Conservation (phyloP, 2,329 filamentous ascomycete species). For the Cladosporium sp. region DNA sequence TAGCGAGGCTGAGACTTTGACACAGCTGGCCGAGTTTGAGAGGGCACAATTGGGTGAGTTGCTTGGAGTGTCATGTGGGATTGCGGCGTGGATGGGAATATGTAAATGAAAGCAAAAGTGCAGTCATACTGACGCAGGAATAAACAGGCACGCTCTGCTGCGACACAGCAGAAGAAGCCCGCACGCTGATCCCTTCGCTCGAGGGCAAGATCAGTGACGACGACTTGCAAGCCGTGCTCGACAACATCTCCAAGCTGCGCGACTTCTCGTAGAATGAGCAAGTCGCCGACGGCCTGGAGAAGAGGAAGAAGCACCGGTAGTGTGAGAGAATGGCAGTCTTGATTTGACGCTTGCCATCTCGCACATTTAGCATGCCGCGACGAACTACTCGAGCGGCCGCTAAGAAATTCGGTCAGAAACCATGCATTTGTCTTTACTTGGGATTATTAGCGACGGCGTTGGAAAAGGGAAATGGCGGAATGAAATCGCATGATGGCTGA, state of each 20-base stretch:
- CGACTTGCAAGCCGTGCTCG: constrained; percentile 80
- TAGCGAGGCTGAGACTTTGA: constrained; percentile 61
- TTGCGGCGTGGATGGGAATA: neutral
- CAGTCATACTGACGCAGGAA: constrained; percentile 7
- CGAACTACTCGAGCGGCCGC: neutral
- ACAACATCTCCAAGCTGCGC: constrained; percentile 84
- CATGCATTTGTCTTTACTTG: neutral
- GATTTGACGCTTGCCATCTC: neutral
- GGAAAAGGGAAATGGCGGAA: neutral
- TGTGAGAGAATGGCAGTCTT: neutral
- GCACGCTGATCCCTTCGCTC: constrained; percentile 88
- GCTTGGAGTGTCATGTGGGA: neutral
- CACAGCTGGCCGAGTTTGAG: constrained; percentile 71
- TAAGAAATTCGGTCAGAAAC: neutral
- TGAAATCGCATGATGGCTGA: neutral
- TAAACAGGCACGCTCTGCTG: constrained; percentile 81
- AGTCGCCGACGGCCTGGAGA: neutral
- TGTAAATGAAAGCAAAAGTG: neutral
- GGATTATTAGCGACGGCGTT: constrained; percentile 14
- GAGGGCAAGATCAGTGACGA: constrained; percentile 88
- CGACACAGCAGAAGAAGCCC: constrained; percentile 90
- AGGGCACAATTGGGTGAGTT: constrained; percentile 80
- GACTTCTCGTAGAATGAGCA: constrained; percentile 35
- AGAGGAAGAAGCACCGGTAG: neutral
- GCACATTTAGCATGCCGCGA: neutral